Percentiles rank a stretch among this genome's conserved stretches.
These are phyloP conservation scores for Neofusicoccum sp. DNA, from an alignment of 2,329 filamentous ascomycete genomes.

Conservation along the genomic window DNA sequence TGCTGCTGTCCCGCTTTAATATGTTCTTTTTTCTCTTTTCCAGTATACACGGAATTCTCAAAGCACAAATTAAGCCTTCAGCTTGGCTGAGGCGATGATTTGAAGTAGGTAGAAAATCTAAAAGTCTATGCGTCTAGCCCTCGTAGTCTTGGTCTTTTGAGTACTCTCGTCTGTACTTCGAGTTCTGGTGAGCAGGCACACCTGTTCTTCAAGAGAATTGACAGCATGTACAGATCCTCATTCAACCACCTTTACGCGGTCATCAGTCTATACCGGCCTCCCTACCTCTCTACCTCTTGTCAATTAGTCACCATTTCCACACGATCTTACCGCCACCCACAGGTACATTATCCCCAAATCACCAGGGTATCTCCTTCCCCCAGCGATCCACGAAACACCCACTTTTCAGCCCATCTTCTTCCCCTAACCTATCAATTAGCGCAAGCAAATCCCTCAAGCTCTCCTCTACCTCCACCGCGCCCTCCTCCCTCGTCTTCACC, in stretches of 20 bases:
- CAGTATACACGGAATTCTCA: neutral
- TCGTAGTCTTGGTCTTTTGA: too few relatives aligned
- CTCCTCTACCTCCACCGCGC: constrained; percentile 43
- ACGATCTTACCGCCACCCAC: neutral
- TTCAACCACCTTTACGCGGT: too few relatives aligned
- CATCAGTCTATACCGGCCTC: too few relatives aligned
- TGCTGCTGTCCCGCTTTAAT: neutral
- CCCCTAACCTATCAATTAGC: constrained; percentile 35
- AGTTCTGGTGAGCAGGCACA: too few relatives aligned
- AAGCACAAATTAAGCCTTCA: neutral
- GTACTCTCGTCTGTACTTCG: too few relatives aligned
- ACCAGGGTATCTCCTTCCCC: constrained; percentile 45
- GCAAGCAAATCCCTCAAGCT: constrained; percentile 40
- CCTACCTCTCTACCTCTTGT: too few relatives aligned
- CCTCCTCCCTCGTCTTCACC: constrained; percentile 46
- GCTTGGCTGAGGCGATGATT: neutral
- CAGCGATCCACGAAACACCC: constrained; percentile 46
- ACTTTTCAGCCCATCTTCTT: constrained; percentile 26
- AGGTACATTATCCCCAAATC: neutral
- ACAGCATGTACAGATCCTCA: too few relatives aligned
- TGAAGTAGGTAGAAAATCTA: too few relatives aligned
- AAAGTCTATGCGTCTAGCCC: too few relatives aligned
- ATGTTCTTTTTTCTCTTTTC: neutral
- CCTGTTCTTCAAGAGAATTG: too few relatives aligned
- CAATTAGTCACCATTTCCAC: too few relatives aligned